Percentiles rank a stretch among this genome's conserved stretches.
Conservation (phyloP, 257 asterid species). For the Rubia yunnanensis region DNA sequence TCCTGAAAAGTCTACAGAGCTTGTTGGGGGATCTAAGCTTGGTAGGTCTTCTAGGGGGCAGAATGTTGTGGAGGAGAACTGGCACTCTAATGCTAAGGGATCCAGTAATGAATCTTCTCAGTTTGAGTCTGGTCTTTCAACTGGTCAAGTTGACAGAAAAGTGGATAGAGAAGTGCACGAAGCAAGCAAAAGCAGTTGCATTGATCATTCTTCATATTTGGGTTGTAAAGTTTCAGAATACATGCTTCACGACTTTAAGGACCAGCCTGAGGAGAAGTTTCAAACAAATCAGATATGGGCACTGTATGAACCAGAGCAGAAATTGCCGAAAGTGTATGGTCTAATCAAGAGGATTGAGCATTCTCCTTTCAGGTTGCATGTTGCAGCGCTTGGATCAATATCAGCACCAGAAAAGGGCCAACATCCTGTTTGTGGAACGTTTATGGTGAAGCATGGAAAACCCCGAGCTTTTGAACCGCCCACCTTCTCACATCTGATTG, state of each 20-base stretch:
- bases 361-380: slow-evolving; percentile 16
- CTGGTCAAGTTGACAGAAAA: slow-evolving; percentile 7
- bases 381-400: slow-evolving; percentile 10
- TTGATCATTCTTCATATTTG: background rate
- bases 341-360: slow-evolving; percentile 17
- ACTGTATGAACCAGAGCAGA: slow-evolving; percentile 14
- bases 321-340: slow-evolving; percentile 18
- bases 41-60: slow-evolving; percentile 27
- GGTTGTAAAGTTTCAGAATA: slow-evolving; percentile 10
- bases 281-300: slow-evolving; percentile 22
- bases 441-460: slow-evolving; percentile 7
- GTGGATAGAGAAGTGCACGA: background rate
- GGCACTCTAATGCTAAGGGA: slow-evolving; percentile 1
- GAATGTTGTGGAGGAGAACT: background rate
- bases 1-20: slow-evolving; percentile 18
- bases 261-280: slow-evolving; percentile 15
- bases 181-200: background rate
- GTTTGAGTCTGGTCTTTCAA: slow-evolving; percentile 6
- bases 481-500: slow-evolving; percentile 23
- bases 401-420: background rate
- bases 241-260: slow-evolving; percentile 16
- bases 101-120: slow-evolving; percentile 6
- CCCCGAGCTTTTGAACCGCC: background rate
- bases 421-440: slow-evolving; percentile 17
- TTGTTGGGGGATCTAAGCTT: slow-evolving; percentile 9